Evolutionary conservation across 768 basidiomycete species (phyloP), one percentile per base, ranked within the genome.

Genomic region (Calocybe cyanea): DNA sequence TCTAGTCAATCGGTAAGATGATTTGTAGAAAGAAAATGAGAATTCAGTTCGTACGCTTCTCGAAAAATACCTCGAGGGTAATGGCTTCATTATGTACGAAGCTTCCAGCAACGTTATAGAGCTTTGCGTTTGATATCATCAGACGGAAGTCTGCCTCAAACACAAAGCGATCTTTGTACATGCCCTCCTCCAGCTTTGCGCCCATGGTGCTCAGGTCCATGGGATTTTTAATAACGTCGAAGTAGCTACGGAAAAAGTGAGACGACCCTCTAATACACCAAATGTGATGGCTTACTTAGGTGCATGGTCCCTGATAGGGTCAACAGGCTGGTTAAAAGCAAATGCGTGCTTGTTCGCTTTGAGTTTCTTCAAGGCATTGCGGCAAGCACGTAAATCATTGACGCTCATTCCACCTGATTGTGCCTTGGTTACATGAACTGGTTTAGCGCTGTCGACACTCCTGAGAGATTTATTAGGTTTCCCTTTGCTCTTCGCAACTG

Each of bases 141-240:
- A 95, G 77, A 46, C 76, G 80, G 64, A 98, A 87, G 63, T 99
- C 96, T 20, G 77, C 71, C 52, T 85, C 83, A 62, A 98, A 95
- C 11, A 76, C 85, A 56, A 84, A 81, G 8, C 92, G 82, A 56
- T 88, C 82, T 50, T 81, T 77, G 68, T 97, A 98, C 65, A 85
- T 77, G 5, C 93, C 92, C 45, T 78, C 82, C 55, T 88, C 84
- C 9, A 98, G 68, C 62, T 95, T 97, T 30, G 86, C 86, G 20
- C 76, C 71, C 73, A 95, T 87, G 0, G 93, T 92, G 41, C 84
- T 83, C 14, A 98, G 72, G 59, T 99, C 96, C 91, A 99, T 97
- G 0, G 96, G 95, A 9, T 86, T 75, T 63, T 88, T 88, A 63
- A 99, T 85, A 48, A 93, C 68, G 43, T 88, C 83, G 57, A 92